Percentiles rank a stretch among this genome's conserved stretches.
These are phyloP conservation scores for Fusarium multiceps DNA, from an alignment of 2,329 filamentous ascomycete species.

Conservation along the genomic window DNA sequence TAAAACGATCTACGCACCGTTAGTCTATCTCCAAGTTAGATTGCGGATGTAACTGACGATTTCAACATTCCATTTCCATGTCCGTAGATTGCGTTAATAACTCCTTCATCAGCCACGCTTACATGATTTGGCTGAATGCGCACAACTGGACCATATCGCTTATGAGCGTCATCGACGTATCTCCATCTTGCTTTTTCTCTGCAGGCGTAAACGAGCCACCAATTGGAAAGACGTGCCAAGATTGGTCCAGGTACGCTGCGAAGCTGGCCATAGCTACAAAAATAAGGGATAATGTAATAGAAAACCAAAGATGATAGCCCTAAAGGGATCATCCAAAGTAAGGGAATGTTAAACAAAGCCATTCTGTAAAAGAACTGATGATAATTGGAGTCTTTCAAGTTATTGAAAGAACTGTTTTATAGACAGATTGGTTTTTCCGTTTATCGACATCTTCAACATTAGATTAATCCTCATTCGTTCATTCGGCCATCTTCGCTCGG, in stretches of 20 bases:
- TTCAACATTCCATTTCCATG: slow-evolving; percentile 8
- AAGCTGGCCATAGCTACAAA: background rate
- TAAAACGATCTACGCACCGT: background rate
- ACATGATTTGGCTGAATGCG: slow-evolving; percentile 13
- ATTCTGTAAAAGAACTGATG: background rate
- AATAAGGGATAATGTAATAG: slow-evolving; percentile 2
- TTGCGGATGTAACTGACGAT: background rate
- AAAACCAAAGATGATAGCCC: background rate
- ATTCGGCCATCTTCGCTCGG: background rate
- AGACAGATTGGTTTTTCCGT: background rate
- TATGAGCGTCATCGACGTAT: background rate
- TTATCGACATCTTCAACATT: background rate
- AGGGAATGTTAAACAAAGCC: background rate
- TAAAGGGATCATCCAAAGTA: background rate
- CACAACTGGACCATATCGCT: background rate
- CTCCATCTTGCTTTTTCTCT: background rate
- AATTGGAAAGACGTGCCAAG: background rate
- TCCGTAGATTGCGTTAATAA: background rate
- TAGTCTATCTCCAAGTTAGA: background rate
- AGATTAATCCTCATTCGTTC: background rate
- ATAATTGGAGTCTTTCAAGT: too few relatives aligned
- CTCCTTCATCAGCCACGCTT: background rate
- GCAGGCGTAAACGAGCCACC: slow-evolving; percentile 1
- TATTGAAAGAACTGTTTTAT: background rate
- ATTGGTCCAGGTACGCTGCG: background rate